Evolutionary conservation across 202 grass and related monocot species (phyloP), one percentile per base, ranked within the genome.

Genomic region (Setaria viridis): DNA sequence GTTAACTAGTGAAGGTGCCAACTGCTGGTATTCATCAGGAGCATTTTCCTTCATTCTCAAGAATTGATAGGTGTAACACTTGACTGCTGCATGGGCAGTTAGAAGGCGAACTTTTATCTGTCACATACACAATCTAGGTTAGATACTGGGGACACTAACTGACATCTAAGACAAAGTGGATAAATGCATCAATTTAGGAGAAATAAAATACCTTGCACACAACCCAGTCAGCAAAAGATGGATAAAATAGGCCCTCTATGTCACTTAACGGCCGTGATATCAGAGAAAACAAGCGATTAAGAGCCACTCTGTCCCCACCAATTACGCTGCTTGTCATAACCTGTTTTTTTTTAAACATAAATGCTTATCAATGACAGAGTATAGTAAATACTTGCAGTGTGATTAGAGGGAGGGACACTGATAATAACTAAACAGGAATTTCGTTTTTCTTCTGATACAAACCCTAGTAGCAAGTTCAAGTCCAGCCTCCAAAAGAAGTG

Each of bases 161-260:
- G 50, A 76, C 68, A 78, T 48, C 45, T 32, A 82, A 86, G 71
- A 77, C 12, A 69, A 83, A 78, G 37, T 25, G 5, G 37, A 67
- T 33, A 67, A 35, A 67, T 83, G 21, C 11, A 43, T 51, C 17
- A 83, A 68, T 45, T 33, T 34, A 74, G 57, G 50, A 83, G 55
- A 90, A 77, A 19, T 72, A 2, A 45, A 80, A 80, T 94, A 98
- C 95, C 95, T 99, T 99, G 85, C 96, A 99, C 70, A 94, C 96
- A 87, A 99, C 90, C 96, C 96, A 99, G 76, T 99, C 96, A 60
- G 96, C 91, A 84, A 99, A 99, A 87, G 96, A 99, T 82, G 93
- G 96, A 87, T 95, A 99, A 84, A 87, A 94, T 51, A 99, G 86
- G 83, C 86, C 96, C 76, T 94, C 88, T 67, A 98, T 92, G 65